Conservation (phyloP, 306 rosid genomes). For the Oemleria cerasiformis region DNA sequence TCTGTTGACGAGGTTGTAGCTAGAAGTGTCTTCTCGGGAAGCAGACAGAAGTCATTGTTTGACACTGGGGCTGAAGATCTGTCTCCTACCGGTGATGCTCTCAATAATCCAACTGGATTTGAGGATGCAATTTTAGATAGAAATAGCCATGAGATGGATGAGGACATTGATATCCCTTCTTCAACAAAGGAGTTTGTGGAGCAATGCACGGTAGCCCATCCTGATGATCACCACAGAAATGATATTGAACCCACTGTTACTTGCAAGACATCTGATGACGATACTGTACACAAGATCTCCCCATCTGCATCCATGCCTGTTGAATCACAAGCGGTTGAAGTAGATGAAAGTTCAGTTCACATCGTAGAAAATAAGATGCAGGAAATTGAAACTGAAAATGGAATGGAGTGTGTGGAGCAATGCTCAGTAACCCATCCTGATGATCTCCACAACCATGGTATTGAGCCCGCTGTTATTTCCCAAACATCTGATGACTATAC, state of each 20-base stretch:
- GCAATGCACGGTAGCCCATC: conserved; percentile 36
- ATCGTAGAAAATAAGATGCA: conserved; percentile 22
- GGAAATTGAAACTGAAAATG: neutral
- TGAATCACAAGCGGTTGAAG: conserved; percentile 25
- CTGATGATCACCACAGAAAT: conserved; percentile 21
- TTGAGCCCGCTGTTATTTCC: conserved; percentile 17
- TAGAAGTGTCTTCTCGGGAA: conserved; percentile 17
- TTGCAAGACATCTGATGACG: conserved; percentile 24
- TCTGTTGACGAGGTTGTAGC: conserved; percentile 52
- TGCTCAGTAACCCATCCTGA: conserved; percentile 29
- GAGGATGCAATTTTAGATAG: conserved; percentile 22
- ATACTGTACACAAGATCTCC: conserved; percentile 7
- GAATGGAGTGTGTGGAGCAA: conserved; percentile 25
- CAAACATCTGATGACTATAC: conserved; percentile 16
- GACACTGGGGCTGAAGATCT: conserved; percentile 30
- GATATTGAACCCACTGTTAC: conserved; percentile 15
- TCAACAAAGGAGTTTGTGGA: conserved; percentile 30
- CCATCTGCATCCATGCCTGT: conserved; percentile 21
- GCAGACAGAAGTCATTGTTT: conserved; percentile 20
- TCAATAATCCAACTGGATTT: conserved; percentile 16
- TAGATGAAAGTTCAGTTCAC: conserved; percentile 21
- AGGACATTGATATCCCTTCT: conserved; percentile 30
- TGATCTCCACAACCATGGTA: conserved; percentile 15
- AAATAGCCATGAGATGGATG: conserved; percentile 34
- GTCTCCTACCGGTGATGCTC: conserved; percentile 31